Evolutionary conservation across 345 rosid species (phyloP), one percentile per base, ranked within the genome.

Genomic region (Aethionema arabicum): DNA sequence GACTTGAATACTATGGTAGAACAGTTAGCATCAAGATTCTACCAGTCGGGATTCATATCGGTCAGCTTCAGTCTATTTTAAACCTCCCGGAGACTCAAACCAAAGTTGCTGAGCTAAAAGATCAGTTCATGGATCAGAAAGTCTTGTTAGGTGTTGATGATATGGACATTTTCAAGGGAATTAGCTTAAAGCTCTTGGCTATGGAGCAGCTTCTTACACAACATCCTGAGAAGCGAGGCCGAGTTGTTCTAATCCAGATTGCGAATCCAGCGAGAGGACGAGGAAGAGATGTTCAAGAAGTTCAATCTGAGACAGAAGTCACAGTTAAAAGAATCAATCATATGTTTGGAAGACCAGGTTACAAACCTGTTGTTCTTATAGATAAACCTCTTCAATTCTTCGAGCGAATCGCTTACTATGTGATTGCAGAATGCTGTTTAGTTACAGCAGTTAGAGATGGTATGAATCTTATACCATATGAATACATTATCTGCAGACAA

Each of bases 371-470:
- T 56, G 82, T 89, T 56, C 74, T 92, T 38, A 80, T 92, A 36
- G 89, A 92, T 62, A 65, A 63, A 10, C 82, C 89, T 0, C 86
- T 92, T 59, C 92, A 89, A 53, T 87, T 84, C 73, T 89, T 85
- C 56, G 97, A 92, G 74, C 87, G 96, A 46, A 82, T 91, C 42
- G 96, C 96, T 66, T 91, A 80, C 67, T 91, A 91, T 68, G 95
- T 83, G 40, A 81, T 88, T 57, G 98, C 98, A 2, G 98, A 91
- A 70, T 86, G 96, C 55, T 91, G 98, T 65, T 89, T 91, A 30
- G 98, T 91, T 16, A 91, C 98, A 5, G 98, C 98, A 0, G 96
- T 92, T 6, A 78, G 98, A 67, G 98, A 92, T 49, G 98, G 97
- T 63, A 92, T 92, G 98, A 89, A 92, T 76, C 86, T 92, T 52